Evolutionary conservation across 306 rosid genomes (phyloP), one percentile per base, ranked within the genome.

Genomic region (Prunus mongolica): DNA sequence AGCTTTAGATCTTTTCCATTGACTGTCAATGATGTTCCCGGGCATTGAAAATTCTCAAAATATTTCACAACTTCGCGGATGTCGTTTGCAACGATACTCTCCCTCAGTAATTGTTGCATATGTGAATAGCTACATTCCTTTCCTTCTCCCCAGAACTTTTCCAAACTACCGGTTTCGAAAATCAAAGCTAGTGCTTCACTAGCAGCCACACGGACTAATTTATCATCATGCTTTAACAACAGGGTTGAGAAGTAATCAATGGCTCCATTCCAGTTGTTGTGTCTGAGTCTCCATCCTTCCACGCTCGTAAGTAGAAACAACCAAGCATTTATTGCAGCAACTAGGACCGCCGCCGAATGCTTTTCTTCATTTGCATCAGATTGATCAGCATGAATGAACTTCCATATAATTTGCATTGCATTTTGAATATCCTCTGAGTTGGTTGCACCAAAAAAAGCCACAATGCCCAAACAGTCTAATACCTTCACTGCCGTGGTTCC

Each of bases 141-240:
- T n/a, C 16, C 74, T 54, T 81, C 63, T 16, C 68, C 34, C 4
- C 25, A 76, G 54, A 80, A 77, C 71, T 84, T 80, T 5, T 84
- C 65, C 12, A 80, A n/a, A n/a, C 75, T 61, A 12, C 19, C 73
- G 0, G 12, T 20, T 8, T 80, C 78, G 65, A 61, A 84, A 52
- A 84, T 80, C 22, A 77, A 15, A 68, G 82, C 82, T 41, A 84
- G 52, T 28, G 79, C 84, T 60, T 71, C 73, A 51, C 71, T 76
- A 19, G 79, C 82, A 22, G 74, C 71, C 47, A 32, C 57, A 16
- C 70, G 38, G 13, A 79, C 44, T 8, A 60, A 50, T 27, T 72
- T 72, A 73, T 80, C 74, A 18, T 50, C 65, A 22, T 65, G 27
- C 74, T 77, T 71, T 54, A 84, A 22, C 47, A 80, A 34, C 38